A percentile compares a stretch with the other conserved stretches of the same genome.
Evolutionary conservation across 352 stramenopile genomes (phyloP).

Genomic region (Phytophthora brassicae): DNA sequence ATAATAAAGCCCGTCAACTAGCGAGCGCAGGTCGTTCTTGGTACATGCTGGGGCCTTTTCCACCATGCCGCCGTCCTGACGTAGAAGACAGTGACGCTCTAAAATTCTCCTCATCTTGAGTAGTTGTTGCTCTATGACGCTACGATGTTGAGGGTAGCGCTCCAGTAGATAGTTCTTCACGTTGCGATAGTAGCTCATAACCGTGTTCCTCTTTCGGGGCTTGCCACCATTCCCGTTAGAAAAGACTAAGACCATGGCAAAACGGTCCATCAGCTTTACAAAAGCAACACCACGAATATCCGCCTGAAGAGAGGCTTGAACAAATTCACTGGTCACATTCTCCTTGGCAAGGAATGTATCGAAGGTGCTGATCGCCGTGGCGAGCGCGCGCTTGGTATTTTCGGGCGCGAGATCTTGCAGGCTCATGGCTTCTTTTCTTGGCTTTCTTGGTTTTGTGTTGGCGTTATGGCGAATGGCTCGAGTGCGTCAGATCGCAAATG

Average conservation of each 20-base stretch:
- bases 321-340: slow-evolving; percentile 9
- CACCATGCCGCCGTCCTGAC: neutral
- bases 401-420: slow-evolving; percentile 2
- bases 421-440: too few species aligned
- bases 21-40: slow-evolving; percentile 6
- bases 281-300: neutral
- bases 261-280: slow-evolving; percentile 15
- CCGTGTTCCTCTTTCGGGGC: neutral
- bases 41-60: slow-evolving; percentile 14
- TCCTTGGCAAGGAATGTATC: slow-evolving; percentile 14
- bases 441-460: neutral
- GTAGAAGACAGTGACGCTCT: slow-evolving; percentile 11
- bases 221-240: neutral
- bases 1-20: slow-evolving; percentile 4
- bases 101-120: slow-evolving; percentile 11
- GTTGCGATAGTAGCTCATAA: slow-evolving; percentile 16
- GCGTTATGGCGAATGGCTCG: neutral
- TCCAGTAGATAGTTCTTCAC: slow-evolving; percentile 23
- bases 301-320: neutral
- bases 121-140: slow-evolving; percentile 9
- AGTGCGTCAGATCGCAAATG: too few species aligned
- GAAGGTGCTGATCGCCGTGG: slow-evolving; percentile 11
- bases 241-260: slow-evolving; percentile 8
- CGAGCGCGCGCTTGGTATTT: neutral
- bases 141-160: neutral